A percentile compares a stretch with the other conserved stretches of the same genome.
phyloP scores from a whole-genome alignment of 768 basidiomycete genomes.

The Boletus rubroflammeus region DNA sequence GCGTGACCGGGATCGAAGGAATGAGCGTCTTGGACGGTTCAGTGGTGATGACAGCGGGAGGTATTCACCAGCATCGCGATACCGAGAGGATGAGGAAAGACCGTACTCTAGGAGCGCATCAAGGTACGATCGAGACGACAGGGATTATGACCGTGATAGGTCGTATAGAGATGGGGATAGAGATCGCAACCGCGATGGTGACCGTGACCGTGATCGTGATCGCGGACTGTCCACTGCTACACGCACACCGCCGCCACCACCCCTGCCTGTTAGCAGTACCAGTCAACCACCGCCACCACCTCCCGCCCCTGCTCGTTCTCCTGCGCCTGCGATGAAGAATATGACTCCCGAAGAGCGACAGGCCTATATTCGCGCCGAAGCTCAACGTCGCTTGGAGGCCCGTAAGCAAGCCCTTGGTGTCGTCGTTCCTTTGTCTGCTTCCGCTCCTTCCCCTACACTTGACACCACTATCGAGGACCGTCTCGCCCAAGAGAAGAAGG shows the following conservation, averaged over 20 bases:
- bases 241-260: constrained; percentile 47
- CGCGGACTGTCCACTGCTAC: constrained; percentile 34
- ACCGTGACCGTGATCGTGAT: constrained; percentile 37
- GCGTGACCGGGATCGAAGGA: constrained; percentile 77
- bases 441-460: constrained; percentile 45
- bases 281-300: constrained; percentile 39
- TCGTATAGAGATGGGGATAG: constrained; percentile 31
- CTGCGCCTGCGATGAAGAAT: constrained; percentile 57
- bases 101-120: constrained; percentile 47
- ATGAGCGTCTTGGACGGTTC: constrained; percentile 73
- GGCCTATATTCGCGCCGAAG: constrained; percentile 75
- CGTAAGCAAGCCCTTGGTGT: constrained; percentile 86
- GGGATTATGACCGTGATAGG: constrained; percentile 35
- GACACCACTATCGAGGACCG: constrained; percentile 85
- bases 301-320: constrained; percentile 52
- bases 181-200: constrained; percentile 17
- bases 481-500: constrained; percentile 80
- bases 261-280: constrained; percentile 37
- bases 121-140: constrained; percentile 34
- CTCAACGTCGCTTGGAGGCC: constrained; percentile 75
- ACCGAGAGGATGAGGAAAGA: constrained; percentile 48
- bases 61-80: constrained; percentile 31
- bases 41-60: constrained; percentile 42
- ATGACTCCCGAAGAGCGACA: constrained; percentile 85
- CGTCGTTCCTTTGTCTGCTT: constrained; percentile 35